A percentile compares a stretch with the other conserved stretches of the same genome.
These are phyloP conservation scores for Incumbomyces delicatus DNA, from an alignment of 2,329 filamentous ascomycete genomes.

Conservation along the genomic window DNA sequence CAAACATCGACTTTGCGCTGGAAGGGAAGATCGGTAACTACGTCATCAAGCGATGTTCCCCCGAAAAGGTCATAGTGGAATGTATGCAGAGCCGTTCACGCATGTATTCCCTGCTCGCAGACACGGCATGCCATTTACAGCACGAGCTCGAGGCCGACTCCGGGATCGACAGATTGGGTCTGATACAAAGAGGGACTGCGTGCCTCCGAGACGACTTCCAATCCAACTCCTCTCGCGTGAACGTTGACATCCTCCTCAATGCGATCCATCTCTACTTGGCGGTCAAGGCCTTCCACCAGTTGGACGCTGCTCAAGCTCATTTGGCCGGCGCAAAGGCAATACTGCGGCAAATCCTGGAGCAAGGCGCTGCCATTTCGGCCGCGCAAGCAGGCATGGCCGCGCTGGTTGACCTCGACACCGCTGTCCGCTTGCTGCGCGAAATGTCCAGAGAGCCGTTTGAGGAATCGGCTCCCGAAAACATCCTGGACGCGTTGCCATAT, in stretches of 20 bases:
- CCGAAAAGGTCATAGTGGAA: background rate
- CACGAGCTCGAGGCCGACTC: background rate
- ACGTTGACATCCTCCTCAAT: background rate
- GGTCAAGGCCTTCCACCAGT: background rate
- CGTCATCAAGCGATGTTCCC: background rate
- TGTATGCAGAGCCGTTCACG: constrained; percentile 1
- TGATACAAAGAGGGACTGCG: background rate
- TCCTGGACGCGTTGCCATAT: too few relatives aligned
- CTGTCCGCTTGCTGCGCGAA: background rate
- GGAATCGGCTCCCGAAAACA: too few relatives aligned
- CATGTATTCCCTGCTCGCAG: background rate
- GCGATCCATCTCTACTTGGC: constrained; percentile 2
- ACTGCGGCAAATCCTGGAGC: background rate
- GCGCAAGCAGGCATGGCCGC: background rate
- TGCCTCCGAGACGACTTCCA: background rate
- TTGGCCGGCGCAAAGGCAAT: background rate
- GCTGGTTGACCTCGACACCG: background rate
- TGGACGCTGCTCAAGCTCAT: constrained; percentile 1
- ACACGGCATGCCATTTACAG: background rate
- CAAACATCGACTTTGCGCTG: background rate
- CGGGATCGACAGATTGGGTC: background rate
- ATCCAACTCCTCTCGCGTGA: background rate
- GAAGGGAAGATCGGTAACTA: background rate
- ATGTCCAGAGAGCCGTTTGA: too few relatives aligned
- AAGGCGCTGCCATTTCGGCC: background rate